These are phyloP conservation scores for Yamadazyma jaroonii DNA, from an alignment of 1,139 yeast genomes.

Conservation along the genomic window DNA sequence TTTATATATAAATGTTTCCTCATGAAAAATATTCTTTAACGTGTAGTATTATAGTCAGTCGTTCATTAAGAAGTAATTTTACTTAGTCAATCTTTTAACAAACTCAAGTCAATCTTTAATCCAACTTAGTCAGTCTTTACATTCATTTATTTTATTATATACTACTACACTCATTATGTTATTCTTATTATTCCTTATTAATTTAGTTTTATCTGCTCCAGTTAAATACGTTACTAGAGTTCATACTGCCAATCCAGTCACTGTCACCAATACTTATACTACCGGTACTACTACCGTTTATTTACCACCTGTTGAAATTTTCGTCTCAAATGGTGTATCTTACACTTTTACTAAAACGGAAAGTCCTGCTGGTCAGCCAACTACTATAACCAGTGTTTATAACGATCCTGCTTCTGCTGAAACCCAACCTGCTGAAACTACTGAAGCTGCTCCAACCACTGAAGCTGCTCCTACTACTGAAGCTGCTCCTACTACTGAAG, in stretches of 20 bases:
- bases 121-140: slow-evolving; percentile 4
- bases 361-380: slow-evolving; percentile 31
- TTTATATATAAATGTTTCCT: too few species aligned
- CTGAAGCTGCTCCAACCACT: slow-evolving; percentile 11
- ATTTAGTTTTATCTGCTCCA: slow-evolving; percentile 31
- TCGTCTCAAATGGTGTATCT: slow-evolving; percentile 60
- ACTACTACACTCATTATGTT: slow-evolving; percentile 9
- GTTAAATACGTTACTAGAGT: slow-evolving; percentile 50
- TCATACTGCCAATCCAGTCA: slow-evolving; percentile 62
- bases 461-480: slow-evolving; percentile 14
- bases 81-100: slow-evolving; percentile 3
- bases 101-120: slow-evolving; percentile 2
- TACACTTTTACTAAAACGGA: slow-evolving; percentile 54
- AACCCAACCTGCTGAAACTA: slow-evolving; percentile 7
- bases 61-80: too few species aligned
- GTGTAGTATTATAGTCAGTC: too few species aligned
- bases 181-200: slow-evolving; percentile 20
- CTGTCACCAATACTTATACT: slow-evolving; percentile 50
- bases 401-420: slow-evolving; percentile 13
- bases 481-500: slow-evolving; percentile 7
- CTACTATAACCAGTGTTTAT: slow-evolving; percentile 29
- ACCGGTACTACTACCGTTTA: slow-evolving; percentile 60
- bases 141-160: slow-evolving; percentile 1
- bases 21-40: too few species aligned
- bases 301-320: slow-evolving; percentile 68